Percentiles rank a stretch among this genome's conserved stretches.
Evolutionary conservation across 2,329 filamentous ascomycete genomes (phyloP).

Genomic region (Pseudopyrenochaeta lycopersici): DNA sequence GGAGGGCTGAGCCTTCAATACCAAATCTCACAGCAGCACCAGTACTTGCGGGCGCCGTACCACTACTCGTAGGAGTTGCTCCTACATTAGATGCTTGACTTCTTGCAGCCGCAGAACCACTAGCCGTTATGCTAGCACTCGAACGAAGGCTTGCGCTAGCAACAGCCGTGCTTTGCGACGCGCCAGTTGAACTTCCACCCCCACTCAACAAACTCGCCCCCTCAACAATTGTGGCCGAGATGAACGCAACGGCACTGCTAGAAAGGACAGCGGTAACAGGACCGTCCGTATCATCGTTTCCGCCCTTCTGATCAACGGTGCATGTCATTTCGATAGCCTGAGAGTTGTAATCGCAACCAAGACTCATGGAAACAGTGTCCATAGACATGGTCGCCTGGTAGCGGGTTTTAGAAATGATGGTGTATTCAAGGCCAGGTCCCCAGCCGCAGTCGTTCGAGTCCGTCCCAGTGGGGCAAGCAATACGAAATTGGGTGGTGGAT

Average conservation of each 20-base stretch:
- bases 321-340: slow-evolving; percentile 33
- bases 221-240: slow-evolving; percentile 31
- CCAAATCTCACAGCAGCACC: slow-evolving; percentile 31
- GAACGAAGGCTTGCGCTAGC: slow-evolving; percentile 4
- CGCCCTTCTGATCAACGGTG: slow-evolving; percentile 28
- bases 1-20: slow-evolving; percentile 25
- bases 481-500: slow-evolving; percentile 30
- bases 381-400: slow-evolving; percentile 30
- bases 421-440: slow-evolving; percentile 28
- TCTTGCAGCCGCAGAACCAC: slow-evolving; percentile 12
- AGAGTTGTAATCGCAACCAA: slow-evolving; percentile 36
- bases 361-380: slow-evolving; percentile 29
- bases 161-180: slow-evolving; percentile 11
- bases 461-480: slow-evolving; percentile 31
- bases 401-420: slow-evolving; percentile 20
- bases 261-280: slow-evolving; percentile 25
- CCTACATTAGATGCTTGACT: slow-evolving; percentile 8
- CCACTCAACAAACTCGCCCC: slow-evolving; percentile 32
- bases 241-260: slow-evolving; percentile 26
- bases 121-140: slow-evolving; percentile 7
- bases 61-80: slow-evolving; percentile 10
- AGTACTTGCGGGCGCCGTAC: slow-evolving; percentile 24
- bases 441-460: slow-evolving; percentile 35
- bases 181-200: slow-evolving; percentile 9
- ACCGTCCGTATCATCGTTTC: slow-evolving; percentile 14